Evolutionary conservation across 345 rosid species (phyloP).

Genomic region (Brassica juncea): DNA sequence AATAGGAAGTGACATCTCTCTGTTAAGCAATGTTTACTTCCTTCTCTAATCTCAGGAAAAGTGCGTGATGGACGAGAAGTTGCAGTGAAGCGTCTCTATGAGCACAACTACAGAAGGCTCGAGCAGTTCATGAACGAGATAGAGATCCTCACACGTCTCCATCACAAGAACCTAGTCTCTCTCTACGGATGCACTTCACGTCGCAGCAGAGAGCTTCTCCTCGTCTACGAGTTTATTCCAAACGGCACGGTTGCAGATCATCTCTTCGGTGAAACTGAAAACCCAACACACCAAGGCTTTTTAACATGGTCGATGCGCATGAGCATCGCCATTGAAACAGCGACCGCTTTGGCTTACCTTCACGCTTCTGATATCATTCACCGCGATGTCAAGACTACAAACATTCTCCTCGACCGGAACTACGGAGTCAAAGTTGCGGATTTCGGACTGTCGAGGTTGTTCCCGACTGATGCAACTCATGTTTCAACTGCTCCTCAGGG

Average conservation of each 20-base stretch:
- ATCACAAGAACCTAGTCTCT: slow-evolving; percentile 64
- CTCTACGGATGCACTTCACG: slow-evolving; percentile 69
- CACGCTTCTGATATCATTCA: slow-evolving; percentile 64
- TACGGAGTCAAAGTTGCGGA: slow-evolving; percentile 67
- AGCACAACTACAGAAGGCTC: slow-evolving; percentile 51
- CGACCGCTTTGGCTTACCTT: slow-evolving; percentile 63
- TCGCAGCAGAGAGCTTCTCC: slow-evolving; percentile 58
- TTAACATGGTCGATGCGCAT: slow-evolving; percentile 57
- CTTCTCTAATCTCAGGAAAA: slow-evolving; percentile 45
- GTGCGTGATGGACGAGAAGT: slow-evolving; percentile 69
- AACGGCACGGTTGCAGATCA: slow-evolving; percentile 74
- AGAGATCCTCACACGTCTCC: slow-evolving; percentile 57
- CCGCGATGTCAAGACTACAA: slow-evolving; percentile 63
- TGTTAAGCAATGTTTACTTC: neutral
- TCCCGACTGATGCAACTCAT: slow-evolving; percentile 58
- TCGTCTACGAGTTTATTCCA: slow-evolving; percentile 64
- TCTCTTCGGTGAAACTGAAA: slow-evolving; percentile 53
- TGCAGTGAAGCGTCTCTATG: slow-evolving; percentile 67
- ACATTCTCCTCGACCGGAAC: slow-evolving; percentile 64
- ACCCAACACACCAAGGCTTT: slow-evolving; percentile 29
- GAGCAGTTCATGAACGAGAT: slow-evolving; percentile 66
- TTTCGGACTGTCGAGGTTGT: slow-evolving; percentile 64
- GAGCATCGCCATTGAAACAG: slow-evolving; percentile 67
- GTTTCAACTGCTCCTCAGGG: slow-evolving; percentile 77
- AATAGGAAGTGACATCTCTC: neutral